phyloP scores from a whole-genome alignment of 2,329 filamentous ascomycete genomes.

The Achaetomium macrosporum region DNA sequence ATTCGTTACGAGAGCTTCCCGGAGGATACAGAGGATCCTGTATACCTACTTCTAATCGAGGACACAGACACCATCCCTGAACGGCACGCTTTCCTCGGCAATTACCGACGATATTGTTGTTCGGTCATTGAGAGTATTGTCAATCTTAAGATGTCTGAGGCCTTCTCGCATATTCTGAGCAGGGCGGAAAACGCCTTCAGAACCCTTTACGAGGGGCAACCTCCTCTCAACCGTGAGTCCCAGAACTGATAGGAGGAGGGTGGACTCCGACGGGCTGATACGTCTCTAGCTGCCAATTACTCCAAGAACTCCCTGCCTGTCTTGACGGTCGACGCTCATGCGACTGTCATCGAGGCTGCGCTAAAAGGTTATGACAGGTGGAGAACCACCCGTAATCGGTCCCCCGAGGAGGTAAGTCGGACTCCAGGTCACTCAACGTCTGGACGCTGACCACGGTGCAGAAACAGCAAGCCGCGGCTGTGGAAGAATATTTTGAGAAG shows the following conservation, averaged over 20 bases:
- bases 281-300: conserved; percentile 47
- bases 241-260: neutral
- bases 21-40: conserved; percentile 73
- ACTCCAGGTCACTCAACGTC: neutral
- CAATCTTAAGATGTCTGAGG: conserved; percentile 73
- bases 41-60: conserved; percentile 76
- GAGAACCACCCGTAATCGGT: conserved; percentile 35
- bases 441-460: conserved; percentile 19
- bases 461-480: conserved; percentile 47
- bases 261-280: conserved; percentile 15
- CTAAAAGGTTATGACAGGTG: conserved; percentile 86
- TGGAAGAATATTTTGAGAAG: conserved; percentile 60
- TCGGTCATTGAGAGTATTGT: conserved; percentile 85
- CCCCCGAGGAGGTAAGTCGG: conserved; percentile 26
- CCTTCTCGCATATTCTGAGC: conserved; percentile 78
- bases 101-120: conserved; percentile 86
- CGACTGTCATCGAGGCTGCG: conserved; percentile 81
- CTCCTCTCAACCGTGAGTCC: conserved; percentile 58
- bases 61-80: conserved; percentile 95
- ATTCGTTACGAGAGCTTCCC: conserved; percentile 84
- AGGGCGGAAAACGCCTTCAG: conserved; percentile 69
- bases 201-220: conserved; percentile 66
- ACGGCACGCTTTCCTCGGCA: conserved; percentile 88
- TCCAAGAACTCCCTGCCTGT: conserved; percentile 66
- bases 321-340: conserved; percentile 79